Conservation (phyloP, 164 flowering plant species). For the Nymphaea thermarum region DNA sequence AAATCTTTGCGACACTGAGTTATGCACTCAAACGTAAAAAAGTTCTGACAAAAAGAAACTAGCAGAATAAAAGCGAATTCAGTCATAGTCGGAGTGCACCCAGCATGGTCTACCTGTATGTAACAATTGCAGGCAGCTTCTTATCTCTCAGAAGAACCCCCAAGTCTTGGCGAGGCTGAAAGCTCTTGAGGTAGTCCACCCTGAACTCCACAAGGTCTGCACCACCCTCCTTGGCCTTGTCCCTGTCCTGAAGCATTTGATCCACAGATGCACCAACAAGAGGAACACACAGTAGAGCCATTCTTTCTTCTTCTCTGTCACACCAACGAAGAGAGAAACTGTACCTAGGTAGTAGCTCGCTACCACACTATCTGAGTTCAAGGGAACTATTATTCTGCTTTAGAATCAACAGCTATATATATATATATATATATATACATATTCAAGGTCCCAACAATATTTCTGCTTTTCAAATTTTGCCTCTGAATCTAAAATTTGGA, state of each 20-base stretch:
- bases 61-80: too few species aligned
- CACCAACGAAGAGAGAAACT: too few species aligned
- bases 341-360: background rate
- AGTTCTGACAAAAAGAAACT: too few species aligned
- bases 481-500: too few species aligned
- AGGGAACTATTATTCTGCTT: background rate
- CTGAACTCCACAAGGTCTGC: conserved; percentile 57
- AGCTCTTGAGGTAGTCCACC: conserved; percentile 25
- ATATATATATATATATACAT: too few species aligned
- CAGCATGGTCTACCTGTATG: conserved; percentile 18
- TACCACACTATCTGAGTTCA: background rate
- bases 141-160: conserved; percentile 19
- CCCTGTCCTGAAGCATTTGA: conserved; percentile 35
- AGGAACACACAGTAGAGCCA: conserved; percentile 38
- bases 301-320: conserved; percentile 7
- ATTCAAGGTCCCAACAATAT: background rate
- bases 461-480: background rate
- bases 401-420: background rate
- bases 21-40: too few species aligned
- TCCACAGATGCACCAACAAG: conserved; percentile 35
- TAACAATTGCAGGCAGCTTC: conserved; percentile 26
- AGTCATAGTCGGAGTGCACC: too few species aligned
- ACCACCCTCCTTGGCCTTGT: conserved; percentile 35
- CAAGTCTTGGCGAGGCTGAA: conserved; percentile 31
- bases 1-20: too few species aligned